Conservation (phyloP, 2,329 filamentous ascomycete species). For the Cercospora citrullina region DNA sequence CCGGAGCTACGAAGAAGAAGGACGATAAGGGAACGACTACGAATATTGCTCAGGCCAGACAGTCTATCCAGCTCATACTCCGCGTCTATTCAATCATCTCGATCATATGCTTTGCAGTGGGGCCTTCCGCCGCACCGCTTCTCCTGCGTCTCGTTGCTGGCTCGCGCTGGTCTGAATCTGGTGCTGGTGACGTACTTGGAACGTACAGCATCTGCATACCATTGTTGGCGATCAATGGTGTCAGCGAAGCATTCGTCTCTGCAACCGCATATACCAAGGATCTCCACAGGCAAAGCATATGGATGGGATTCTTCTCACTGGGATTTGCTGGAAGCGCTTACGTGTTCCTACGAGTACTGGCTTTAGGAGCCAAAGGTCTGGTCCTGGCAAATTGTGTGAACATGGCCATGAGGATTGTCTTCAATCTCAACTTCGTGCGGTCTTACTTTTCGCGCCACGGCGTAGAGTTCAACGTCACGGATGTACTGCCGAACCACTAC, state of each 20-base stretch:
- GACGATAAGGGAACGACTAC: neutral
- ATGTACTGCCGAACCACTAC: constrained; percentile 37
- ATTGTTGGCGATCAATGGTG: constrained; percentile 85
- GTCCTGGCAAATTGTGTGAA: constrained; percentile 88
- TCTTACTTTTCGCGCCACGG: constrained; percentile 59
- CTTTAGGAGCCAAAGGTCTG: constrained; percentile 74
- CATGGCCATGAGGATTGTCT: constrained; percentile 80
- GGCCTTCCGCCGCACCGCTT: constrained; percentile 71
- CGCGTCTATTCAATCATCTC: constrained; percentile 74
- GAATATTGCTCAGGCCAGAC: constrained; percentile 43
- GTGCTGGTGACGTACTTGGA: constrained; percentile 71
- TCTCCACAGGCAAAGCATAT: constrained; percentile 73
- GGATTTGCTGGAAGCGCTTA: constrained; percentile 75
- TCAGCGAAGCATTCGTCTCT: constrained; percentile 89
- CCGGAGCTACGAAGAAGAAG: constrained; percentile 31
- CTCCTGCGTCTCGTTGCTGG: constrained; percentile 77
- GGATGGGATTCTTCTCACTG: constrained; percentile 80
- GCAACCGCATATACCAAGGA: constrained; percentile 76
- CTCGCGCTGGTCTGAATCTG: constrained; percentile 69
- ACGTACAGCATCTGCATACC: constrained; percentile 92
- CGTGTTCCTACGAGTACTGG: constrained; percentile 67
- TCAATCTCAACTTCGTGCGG: constrained; percentile 73
- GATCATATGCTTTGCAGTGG: constrained; percentile 66
- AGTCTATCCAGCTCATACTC: constrained; percentile 64
- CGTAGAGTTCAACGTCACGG: constrained; percentile 29